phyloP scores from a whole-genome alignment of 1,139 yeast species.

The Lizanozyma gosingica region DNA sequence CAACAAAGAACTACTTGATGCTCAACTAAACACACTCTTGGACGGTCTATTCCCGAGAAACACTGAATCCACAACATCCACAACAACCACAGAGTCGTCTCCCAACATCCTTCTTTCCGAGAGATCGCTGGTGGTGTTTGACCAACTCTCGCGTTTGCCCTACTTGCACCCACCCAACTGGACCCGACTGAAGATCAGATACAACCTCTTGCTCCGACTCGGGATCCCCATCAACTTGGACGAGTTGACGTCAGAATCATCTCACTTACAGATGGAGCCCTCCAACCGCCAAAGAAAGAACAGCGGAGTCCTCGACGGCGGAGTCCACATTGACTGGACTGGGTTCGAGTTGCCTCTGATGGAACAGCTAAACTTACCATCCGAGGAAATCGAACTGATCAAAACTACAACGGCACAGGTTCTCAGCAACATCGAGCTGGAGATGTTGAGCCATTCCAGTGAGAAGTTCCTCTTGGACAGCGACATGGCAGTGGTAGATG shows the following conservation, averaged over 20 bases:
- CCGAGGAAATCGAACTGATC: slow-evolving; percentile 11
- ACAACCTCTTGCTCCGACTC: slow-evolving; percentile 43
- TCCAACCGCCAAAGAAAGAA: slow-evolving; percentile 3
- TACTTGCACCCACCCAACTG: slow-evolving; percentile 46
- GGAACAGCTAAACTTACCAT: slow-evolving; percentile 13
- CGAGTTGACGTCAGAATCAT: slow-evolving; percentile 26
- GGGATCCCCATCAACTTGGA: slow-evolving; percentile 57
- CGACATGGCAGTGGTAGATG: slow-evolving; percentile 9
- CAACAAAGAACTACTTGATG: background rate
- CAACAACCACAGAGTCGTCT: background rate
- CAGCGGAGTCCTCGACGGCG: slow-evolving; percentile 6
- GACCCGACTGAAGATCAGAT: slow-evolving; percentile 49
- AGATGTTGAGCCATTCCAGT: background rate
- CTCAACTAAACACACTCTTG: background rate
- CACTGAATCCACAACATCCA: background rate
- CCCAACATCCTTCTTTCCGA: slow-evolving; percentile 7
- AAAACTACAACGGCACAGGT: slow-evolving; percentile 1
- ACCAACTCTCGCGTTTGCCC: slow-evolving; percentile 30
- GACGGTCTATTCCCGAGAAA: background rate
- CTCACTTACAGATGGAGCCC: slow-evolving; percentile 1
- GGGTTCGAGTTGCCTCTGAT: slow-evolving; percentile 20
- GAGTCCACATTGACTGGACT: slow-evolving; percentile 22
- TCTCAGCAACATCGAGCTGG: background rate
- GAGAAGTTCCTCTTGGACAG: slow-evolving; percentile 9
- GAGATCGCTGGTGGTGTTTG: slow-evolving; percentile 20